Evolutionary conservation across 73 alveolate genomes (phyloP).

Genomic region (Tetrahymena borealis): DNA sequence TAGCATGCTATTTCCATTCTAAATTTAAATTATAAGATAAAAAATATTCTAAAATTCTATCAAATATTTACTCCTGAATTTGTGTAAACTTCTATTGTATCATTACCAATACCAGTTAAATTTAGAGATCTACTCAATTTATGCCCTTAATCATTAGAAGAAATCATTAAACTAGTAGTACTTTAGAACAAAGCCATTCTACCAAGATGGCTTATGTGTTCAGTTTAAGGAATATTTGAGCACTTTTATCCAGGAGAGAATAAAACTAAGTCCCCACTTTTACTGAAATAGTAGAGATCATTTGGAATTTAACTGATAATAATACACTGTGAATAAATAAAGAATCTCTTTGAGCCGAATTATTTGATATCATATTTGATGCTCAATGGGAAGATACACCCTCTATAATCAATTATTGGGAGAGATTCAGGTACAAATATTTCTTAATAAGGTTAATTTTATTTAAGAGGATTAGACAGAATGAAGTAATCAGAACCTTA

Average conservation of each 20-base stretch:
- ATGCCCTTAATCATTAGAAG: background rate
- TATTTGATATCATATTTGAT: background rate
- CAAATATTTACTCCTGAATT: background rate
- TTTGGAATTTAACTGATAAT: background rate
- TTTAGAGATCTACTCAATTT: background rate
- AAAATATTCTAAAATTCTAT: background rate
- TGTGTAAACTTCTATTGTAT: background rate
- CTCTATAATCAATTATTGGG: background rate
- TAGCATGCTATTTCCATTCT: background rate
- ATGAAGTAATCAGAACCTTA: background rate
- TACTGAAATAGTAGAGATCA: background rate
- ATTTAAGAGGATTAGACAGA: background rate
- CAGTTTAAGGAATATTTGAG: background rate
- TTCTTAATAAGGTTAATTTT: background rate
- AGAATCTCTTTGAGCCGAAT: background rate
- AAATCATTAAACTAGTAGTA: background rate
- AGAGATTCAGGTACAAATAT: background rate
- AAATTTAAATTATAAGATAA: background rate
- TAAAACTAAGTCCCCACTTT: background rate
- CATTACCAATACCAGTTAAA: background rate
- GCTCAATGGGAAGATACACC: background rate
- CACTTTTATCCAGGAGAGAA: background rate
- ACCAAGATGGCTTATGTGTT: background rate
- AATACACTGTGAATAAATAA: background rate
- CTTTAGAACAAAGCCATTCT: background rate